Evolutionary conservation across 352 stramenopile genomes (phyloP), one percentile per base, ranked within the genome.

Genomic region (Aphanomyces stellatus): DNA sequence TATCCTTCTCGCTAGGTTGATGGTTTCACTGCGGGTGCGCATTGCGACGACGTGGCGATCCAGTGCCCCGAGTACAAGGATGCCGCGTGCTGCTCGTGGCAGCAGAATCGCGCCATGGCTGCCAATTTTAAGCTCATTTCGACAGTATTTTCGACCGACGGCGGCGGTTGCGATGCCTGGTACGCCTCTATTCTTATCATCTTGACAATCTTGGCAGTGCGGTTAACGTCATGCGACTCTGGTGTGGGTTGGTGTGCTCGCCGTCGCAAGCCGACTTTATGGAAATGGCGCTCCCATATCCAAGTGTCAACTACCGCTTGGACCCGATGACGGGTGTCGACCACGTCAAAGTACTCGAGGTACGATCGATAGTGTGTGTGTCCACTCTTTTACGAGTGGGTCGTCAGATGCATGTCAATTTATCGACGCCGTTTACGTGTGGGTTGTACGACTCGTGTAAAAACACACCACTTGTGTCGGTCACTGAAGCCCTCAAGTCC

Each of bases 41-140:
- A 88, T 65, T 93, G 85, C 71, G 68, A 85, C 30, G 72, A 87
- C 46, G 88, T 84, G 49, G 65, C 76, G 51, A 86, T 94, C 65
- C 85, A 95, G 62, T 96, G 88, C 62, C 88, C 88, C n/a, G 82
- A 87, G 41, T 95, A 95, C 74, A 77, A 77, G 40, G 74, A 81
- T 56, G 62, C 71, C 0, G 84, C 86, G 4, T 96, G 88, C 71
- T 96, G 88, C 71, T 89, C 85, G 53, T 96, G 88, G 88, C 85
- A 96, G 71, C 88, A 96, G 74, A 96, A 96, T 69, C 84, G 91
- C 53, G 85, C 76, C 1, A 78, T 96, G 69, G 88, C 86, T 31
- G 76, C 93, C 69, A 95, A 95, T 70, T 93, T 93, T 63, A 84
- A 88, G 74, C 69, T 93, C 11, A 31, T 93, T 17, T 76, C 79